Evolutionary conservation across 2,329 filamentous ascomycete genomes (phyloP).

Genomic region (Neonectria magnoliae): DNA sequence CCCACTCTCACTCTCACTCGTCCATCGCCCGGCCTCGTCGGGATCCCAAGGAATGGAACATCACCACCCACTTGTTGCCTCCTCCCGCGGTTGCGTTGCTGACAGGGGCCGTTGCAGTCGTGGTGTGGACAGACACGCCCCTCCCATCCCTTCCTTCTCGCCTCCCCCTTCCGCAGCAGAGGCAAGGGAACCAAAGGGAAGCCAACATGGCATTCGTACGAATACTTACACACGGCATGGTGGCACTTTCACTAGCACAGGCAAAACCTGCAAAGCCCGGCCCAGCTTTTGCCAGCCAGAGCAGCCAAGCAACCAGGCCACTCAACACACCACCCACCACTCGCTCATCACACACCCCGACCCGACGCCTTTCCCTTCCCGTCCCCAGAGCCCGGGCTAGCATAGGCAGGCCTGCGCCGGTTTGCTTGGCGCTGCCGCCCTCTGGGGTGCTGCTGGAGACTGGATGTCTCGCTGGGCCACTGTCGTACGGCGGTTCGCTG

Average conservation of each 20-base stretch:
- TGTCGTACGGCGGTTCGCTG: slow-evolving; percentile 29
- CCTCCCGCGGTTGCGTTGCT: slow-evolving; percentile 9
- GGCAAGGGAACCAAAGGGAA: neutral
- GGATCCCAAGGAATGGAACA: slow-evolving; percentile 12
- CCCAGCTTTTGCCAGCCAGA: neutral
- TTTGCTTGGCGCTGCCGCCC: slow-evolving; percentile 29
- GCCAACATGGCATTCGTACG: neutral
- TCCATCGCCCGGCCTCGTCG: neutral
- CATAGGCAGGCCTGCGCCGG: slow-evolving; percentile 10
- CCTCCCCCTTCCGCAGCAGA: neutral
- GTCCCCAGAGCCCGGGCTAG: slow-evolving; percentile 35
- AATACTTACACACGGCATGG: neutral
- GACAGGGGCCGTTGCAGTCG: slow-evolving; percentile 8
- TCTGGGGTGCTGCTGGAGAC: slow-evolving; percentile 18
- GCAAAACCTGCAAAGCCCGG: neutral
- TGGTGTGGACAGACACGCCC: neutral
- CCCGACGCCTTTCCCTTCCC: slow-evolving; percentile 38
- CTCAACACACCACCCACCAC: slow-evolving; percentile 11
- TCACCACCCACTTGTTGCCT: slow-evolving; percentile 17
- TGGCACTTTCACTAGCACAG: neutral
- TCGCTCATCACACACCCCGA: slow-evolving; percentile 14
- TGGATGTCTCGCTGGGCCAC: slow-evolving; percentile 15
- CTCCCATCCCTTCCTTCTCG: neutral
- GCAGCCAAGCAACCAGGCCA: slow-evolving; percentile 18
- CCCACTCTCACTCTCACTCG: too few species aligned